These are phyloP conservation scores for Persicaria tinctoria DNA, from an alignment of 148 eudicot species.

Conservation along the genomic window DNA sequence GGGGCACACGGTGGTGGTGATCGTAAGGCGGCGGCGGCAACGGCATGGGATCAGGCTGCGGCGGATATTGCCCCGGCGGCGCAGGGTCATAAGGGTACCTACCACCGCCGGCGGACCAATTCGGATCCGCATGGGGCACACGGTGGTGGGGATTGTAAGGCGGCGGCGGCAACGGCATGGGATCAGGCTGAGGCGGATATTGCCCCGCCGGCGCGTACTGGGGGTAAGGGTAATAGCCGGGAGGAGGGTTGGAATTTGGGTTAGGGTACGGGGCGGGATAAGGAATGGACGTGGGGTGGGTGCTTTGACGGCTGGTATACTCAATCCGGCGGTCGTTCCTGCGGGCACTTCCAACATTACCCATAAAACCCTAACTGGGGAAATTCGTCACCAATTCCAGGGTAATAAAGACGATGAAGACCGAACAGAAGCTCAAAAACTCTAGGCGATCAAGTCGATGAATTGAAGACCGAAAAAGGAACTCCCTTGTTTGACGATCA, in stretches of 20 bases:
- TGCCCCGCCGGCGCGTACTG: slow-evolving; percentile 31
- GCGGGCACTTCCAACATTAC: slow-evolving; percentile 52
- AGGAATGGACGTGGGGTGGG: slow-evolving; percentile 47
- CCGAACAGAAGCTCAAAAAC: background rate
- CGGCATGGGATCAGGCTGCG: too few relatives aligned
- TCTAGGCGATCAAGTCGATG: background rate
- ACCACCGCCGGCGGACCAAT: slow-evolving; percentile 43
- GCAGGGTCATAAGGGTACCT: slow-evolving; percentile 58
- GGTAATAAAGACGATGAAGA: background rate
- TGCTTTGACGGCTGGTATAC: slow-evolving; percentile 21
- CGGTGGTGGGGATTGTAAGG: slow-evolving; percentile 80
- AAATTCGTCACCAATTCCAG: background rate
- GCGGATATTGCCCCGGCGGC: too few relatives aligned
- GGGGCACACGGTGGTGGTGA: slow-evolving; percentile 47
- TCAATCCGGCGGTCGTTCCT: slow-evolving; percentile 44
- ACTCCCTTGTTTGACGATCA: background rate
- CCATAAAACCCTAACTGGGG: slow-evolving; percentile 27
- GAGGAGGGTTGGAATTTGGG: slow-evolving; percentile 20
- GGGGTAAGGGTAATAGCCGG: slow-evolving; percentile 51
- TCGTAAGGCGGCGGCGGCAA: too few relatives aligned
- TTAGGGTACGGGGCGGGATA: slow-evolving; percentile 55
- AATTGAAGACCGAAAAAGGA: background rate
- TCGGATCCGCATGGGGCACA: slow-evolving; percentile 28
- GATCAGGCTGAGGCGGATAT: slow-evolving; percentile 50
- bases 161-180: slow-evolving; percentile 60